Percentiles rank a stretch among this genome's conserved stretches.
Conservation (phyloP, 1,139 yeast genomes). For the Suhomyces yuchorum region DNA sequence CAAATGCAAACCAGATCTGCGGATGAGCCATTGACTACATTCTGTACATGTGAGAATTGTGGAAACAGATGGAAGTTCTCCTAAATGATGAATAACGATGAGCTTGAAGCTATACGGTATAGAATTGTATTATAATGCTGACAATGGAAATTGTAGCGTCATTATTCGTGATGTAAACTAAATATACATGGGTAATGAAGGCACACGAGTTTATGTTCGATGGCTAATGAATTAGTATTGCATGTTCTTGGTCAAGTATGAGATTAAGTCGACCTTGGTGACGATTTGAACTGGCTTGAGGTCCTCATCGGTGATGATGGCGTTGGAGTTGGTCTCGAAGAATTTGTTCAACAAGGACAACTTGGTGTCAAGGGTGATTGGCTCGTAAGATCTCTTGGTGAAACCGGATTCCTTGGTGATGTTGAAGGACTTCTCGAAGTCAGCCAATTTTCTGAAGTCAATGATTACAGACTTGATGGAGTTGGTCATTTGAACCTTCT, state of each 20-base stretch:
- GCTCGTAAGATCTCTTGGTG: conserved; percentile 66
- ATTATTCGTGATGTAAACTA: conserved; percentile 1
- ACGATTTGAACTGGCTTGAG: conserved; percentile 81
- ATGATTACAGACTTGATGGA: conserved; percentile 65
- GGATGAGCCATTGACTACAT: conserved; percentile 97
- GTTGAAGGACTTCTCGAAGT: conserved; percentile 66
- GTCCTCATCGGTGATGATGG: conserved; percentile 73
- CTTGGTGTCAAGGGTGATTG: conserved; percentile 69
- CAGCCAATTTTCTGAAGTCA: conserved; percentile 73
- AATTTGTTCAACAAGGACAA: conserved; percentile 72
- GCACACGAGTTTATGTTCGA: neutral
- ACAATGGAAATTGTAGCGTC: conserved; percentile 2
- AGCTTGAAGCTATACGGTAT: conserved; percentile 4
- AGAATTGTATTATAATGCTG: conserved; percentile 13
- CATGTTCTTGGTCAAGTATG: conserved; percentile 54
- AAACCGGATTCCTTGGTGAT: conserved; percentile 62
- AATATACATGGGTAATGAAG: neutral
- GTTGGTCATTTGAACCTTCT: conserved; percentile 60
- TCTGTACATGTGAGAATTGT: conserved; percentile 96
- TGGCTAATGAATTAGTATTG: conserved; percentile 15
- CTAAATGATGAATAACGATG: conserved; percentile 22
- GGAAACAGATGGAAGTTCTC: conserved; percentile 98
- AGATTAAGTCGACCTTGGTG: conserved; percentile 82
- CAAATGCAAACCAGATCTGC: conserved; percentile 98
- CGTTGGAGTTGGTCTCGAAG: conserved; percentile 85